These are phyloP conservation scores for Monosporascus ibericus DNA, from an alignment of 2,329 filamentous ascomycete genomes.

Conservation along the genomic window DNA sequence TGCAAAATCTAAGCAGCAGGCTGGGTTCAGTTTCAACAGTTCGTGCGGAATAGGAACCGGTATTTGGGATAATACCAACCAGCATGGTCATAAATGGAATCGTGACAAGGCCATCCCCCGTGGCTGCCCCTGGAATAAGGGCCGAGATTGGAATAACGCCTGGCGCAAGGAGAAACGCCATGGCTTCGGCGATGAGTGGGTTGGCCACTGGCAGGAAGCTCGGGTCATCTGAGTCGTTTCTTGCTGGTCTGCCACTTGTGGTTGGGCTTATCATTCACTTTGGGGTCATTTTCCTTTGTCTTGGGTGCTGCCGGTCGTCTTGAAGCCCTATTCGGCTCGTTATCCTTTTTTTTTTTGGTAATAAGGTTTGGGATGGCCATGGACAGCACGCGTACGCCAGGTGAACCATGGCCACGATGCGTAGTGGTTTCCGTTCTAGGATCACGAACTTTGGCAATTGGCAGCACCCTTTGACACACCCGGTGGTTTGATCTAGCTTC, in stretches of 20 bases:
- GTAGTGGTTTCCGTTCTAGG: conserved; percentile 16
- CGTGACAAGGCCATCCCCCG: conserved; percentile 40
- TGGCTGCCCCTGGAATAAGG: conserved; percentile 51
- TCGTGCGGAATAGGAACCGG: conserved; percentile 29
- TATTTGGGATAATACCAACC: conserved; percentile 37
- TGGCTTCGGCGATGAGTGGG: conserved; percentile 83
- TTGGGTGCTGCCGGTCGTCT: conserved; percentile 18
- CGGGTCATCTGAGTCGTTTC: conserved; percentile 23
- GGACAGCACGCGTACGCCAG: conserved; percentile 11
- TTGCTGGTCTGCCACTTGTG: conserved; percentile 51
- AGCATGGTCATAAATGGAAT: conserved; percentile 31
- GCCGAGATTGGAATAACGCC: conserved; percentile 49
- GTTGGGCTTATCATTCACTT: conserved; percentile 37
- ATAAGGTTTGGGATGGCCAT: conserved; percentile 18
- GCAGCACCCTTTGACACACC: conserved; percentile 18
- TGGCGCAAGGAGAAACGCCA: conserved; percentile 57
- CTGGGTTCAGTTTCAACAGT: conserved; percentile 31
- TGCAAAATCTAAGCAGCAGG: conserved; percentile 40
- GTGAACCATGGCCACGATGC: conserved; percentile 8
- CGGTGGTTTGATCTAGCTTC: conserved; percentile 30
- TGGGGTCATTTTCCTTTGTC: conserved; percentile 12
- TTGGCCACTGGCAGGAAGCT: conserved; percentile 78
- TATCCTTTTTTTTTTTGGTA: conserved; percentile 24
- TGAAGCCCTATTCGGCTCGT: conserved; percentile 17
- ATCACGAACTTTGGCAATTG: conserved; percentile 25